Evolutionary conservation across 495 filamentous ascomycete species (phyloP).

Genomic region (Trichoderma reesei): DNA sequence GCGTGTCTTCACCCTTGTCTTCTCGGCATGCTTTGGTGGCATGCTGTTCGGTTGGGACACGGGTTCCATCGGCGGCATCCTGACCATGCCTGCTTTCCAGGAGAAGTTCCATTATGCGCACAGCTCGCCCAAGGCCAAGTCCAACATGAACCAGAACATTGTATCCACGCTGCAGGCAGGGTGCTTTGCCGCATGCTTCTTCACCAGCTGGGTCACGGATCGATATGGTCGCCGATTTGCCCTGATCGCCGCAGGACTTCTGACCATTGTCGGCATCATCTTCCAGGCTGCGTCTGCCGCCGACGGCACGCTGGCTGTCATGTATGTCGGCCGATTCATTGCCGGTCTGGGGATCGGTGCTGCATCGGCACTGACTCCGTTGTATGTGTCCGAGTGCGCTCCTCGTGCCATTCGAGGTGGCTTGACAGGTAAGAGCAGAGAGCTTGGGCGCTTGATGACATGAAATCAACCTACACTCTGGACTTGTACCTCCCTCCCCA

Average conservation of each 20-base stretch:
- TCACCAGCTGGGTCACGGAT: slow-evolving; percentile 43
- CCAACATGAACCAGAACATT: slow-evolving; percentile 44
- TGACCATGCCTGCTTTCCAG: slow-evolving; percentile 38
- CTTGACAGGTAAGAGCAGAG: slow-evolving; percentile 34
- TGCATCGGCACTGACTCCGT: slow-evolving; percentile 54
- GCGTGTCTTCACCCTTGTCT: slow-evolving; percentile 59
- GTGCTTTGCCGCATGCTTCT: slow-evolving; percentile 55
- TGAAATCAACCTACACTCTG: too few species aligned
- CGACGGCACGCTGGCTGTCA: slow-evolving; percentile 36
- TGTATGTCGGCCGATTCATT: slow-evolving; percentile 60
- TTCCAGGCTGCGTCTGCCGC: slow-evolving; percentile 29
- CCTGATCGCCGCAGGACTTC: slow-evolving; percentile 27
- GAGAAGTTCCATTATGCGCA: slow-evolving; percentile 23
- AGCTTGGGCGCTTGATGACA: too few species aligned
- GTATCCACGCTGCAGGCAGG: slow-evolving; percentile 59
- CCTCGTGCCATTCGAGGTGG: slow-evolving; percentile 62
- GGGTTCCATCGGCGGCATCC: slow-evolving; percentile 52
- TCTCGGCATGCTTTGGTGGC: slow-evolving; percentile 50
- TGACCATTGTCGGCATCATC: slow-evolving; percentile 31
- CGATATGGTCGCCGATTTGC: slow-evolving; percentile 42
- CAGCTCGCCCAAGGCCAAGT: slow-evolving; percentile 17
- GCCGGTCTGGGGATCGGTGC: slow-evolving; percentile 57
- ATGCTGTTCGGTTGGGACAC: slow-evolving; percentile 58
- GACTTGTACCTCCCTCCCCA: too few species aligned
- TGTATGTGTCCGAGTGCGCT: slow-evolving; percentile 54